Evolutionary conservation across 306 rosid species (phyloP).

Genomic region (Ochetophila trinervis): DNA sequence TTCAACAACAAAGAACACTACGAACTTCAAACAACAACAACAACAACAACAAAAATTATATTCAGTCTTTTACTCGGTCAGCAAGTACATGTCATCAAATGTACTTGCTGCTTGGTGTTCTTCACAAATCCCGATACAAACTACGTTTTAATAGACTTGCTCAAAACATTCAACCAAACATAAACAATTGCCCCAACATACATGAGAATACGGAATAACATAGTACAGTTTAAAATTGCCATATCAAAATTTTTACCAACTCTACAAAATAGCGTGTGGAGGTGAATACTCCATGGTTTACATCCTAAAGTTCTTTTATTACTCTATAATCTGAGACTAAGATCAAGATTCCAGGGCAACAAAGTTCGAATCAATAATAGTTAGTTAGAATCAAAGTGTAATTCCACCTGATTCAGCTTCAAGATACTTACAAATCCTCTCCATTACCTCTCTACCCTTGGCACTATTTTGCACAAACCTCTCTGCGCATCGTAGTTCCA

Average conservation of each 20-base stretch:
- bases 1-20: too few relatives aligned
- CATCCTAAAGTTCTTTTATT: neutral
- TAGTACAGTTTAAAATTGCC: neutral
- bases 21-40: too few relatives aligned
- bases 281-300: neutral
- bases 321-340: slow-evolving; percentile 21
- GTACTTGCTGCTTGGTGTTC: too few relatives aligned
- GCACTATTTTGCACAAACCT: slow-evolving; percentile 75
- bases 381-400: slow-evolving; percentile 33
- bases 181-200: too few relatives aligned
- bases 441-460: slow-evolving; percentile 93
- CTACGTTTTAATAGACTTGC: too few relatives aligned
- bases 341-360: slow-evolving; percentile 2
- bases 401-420: slow-evolving; percentile 69
- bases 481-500: slow-evolving; percentile 83
- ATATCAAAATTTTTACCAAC: neutral
- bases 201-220: too few relatives aligned
- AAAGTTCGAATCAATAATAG: slow-evolving; percentile 10
- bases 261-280: neutral
- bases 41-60: too few relatives aligned
- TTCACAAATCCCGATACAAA: too few relatives aligned
- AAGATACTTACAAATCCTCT: slow-evolving; percentile 85
- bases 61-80: too few relatives aligned
- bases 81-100: too few relatives aligned
- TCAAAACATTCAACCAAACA: too few relatives aligned